Base-by-base conservation (phyloP, 2,329 filamentous ascomycete species). In the Cordyceps militaris region DNA sequence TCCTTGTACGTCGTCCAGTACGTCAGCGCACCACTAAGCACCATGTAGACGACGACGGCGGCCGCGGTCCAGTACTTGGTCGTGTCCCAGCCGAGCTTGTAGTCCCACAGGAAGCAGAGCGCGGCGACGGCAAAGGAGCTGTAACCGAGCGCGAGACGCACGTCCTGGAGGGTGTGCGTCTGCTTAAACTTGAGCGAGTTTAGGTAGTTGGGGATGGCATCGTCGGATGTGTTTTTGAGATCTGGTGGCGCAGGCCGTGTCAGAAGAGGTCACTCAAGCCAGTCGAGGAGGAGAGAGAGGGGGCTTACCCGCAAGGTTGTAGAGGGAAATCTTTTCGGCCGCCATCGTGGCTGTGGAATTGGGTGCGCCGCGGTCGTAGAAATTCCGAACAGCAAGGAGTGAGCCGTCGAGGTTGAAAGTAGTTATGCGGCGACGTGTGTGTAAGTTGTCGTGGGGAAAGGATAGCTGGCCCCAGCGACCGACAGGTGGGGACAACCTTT, bases 201-300 rank as follows among this genome's bases (percentile, higher is more conserved):
- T 62, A 99, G 85, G 77, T 97, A 97, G 75, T 94, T 91, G 59
- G 89, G 85, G 60, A 99, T 86, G 58, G 92, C 91, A 75, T 99
- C 94, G 76, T 99, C 94, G 64, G 89, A 91, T 40, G 92, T 95
- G 76, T 94, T 96, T 75, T 97, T 97, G 63, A 99, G 87, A 71
- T 97, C 94, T 96, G 70, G 23, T 23, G 28, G 28, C 36, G 54
- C 21, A 23, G 47, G 48, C 24, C 19, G n/a, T n/a, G 26, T 23
- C 30, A 32, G 30, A 10, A 21, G n/a, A 9, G 19, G 46, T 32
- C 11, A 6, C n/a, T 11, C 1, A 26, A 26, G 13, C 19, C 21
- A 43, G 40, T n/a, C n/a, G 11, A 13, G 2, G 7, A 10, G 38
- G 5, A 21, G n/a, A 23, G 6, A 19, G n/a, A 19, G 38, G 43